Conservation (phyloP, 164 flowering plant species). For the Aristolochia fimbriata region DNA sequence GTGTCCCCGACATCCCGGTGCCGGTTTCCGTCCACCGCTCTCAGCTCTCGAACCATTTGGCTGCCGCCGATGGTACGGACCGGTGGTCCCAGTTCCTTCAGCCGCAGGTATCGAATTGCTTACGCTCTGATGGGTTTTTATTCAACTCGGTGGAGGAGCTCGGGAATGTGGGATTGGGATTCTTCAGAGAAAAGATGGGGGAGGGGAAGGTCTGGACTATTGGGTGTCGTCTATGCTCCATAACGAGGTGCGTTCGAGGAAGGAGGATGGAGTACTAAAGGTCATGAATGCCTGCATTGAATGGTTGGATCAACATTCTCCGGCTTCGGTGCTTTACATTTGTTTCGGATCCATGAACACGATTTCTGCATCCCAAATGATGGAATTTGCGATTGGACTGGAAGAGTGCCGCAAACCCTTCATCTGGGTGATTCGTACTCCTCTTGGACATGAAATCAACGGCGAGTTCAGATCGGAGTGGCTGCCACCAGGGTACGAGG, state of each 20-base stretch:
- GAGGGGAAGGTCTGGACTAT: slow-evolving; percentile 9
- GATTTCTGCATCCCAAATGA: slow-evolving; percentile 13
- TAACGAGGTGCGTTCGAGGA: background rate
- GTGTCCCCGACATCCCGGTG: slow-evolving; percentile 9
- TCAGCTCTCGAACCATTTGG: slow-evolving; percentile 4
- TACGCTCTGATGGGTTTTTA: slow-evolving; percentile 7
- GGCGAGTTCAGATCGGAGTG: slow-evolving; percentile 15
- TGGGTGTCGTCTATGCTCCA: background rate
- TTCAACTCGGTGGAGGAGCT: slow-evolving; percentile 17
- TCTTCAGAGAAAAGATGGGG: background rate
- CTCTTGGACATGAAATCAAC: slow-evolving; percentile 14
- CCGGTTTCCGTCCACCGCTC: slow-evolving; percentile 2
- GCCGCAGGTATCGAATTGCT: background rate
- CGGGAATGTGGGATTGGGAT: slow-evolving; percentile 6
- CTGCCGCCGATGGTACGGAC: slow-evolving; percentile 5
- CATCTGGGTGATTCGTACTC: slow-evolving; percentile 21
- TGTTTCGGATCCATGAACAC: slow-evolving; percentile 16
- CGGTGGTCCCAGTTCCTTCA: background rate
- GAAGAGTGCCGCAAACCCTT: slow-evolving; percentile 10
- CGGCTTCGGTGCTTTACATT: slow-evolving; percentile 14
- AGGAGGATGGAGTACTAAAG: too few relatives aligned
- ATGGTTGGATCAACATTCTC: slow-evolving; percentile 15
- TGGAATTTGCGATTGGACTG: slow-evolving; percentile 17
- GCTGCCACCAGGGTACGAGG: slow-evolving; percentile 15
- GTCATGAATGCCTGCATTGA: slow-evolving; percentile 3